Evolutionary conservation across 768 basidiomycete genomes (phyloP).

Genomic region (Porphyrellus cyaneotinctus): DNA sequence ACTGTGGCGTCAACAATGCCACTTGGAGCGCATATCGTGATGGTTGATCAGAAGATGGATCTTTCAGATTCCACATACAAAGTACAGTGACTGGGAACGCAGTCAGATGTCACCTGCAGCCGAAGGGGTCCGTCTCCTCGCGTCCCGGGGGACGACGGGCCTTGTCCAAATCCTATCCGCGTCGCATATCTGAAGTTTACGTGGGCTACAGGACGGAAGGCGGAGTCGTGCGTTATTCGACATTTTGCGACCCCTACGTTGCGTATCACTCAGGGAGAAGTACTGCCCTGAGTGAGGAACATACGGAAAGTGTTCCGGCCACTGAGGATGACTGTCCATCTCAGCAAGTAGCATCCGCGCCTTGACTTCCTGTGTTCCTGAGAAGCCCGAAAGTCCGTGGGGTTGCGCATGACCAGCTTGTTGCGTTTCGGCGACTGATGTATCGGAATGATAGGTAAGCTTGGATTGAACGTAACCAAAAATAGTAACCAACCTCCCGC

Average conservation of each 20-base stretch:
- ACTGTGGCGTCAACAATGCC: constrained; percentile 2
- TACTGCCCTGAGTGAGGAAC: constrained; percentile 1
- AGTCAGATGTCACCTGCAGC: constrained; percentile 31
- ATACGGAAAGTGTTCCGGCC: constrained; percentile 6
- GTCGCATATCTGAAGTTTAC: constrained; percentile 17
- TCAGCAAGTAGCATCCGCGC: constrained; percentile 3
- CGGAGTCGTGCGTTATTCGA: constrained; percentile 10
- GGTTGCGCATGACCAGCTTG: constrained; percentile 5
- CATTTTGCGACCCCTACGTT: constrained; percentile 11
- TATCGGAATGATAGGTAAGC: constrained; percentile 4
- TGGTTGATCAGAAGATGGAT: constrained; percentile 11
- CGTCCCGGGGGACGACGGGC: constrained; percentile 23
- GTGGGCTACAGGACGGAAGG: constrained; percentile 19
- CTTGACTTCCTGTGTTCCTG: constrained; percentile 19
- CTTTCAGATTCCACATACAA: constrained; percentile 7
- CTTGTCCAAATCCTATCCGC: constrained; percentile 22
- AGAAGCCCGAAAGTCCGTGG: constrained; percentile 27
- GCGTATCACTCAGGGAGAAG: neutral
- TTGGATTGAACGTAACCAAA: constrained; percentile 3
- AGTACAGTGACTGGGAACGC: constrained; percentile 4
- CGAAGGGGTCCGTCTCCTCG: constrained; percentile 31
- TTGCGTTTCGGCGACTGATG: constrained; percentile 12
- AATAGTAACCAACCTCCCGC: constrained; percentile 14
- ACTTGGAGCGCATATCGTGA: constrained; percentile 1
- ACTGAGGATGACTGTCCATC: constrained; percentile 4